A percentile compares a stretch with the other conserved stretches of the same genome.
Evolutionary conservation across 306 rosid species (phyloP).

Genomic region (Crotalaria pallida): DNA sequence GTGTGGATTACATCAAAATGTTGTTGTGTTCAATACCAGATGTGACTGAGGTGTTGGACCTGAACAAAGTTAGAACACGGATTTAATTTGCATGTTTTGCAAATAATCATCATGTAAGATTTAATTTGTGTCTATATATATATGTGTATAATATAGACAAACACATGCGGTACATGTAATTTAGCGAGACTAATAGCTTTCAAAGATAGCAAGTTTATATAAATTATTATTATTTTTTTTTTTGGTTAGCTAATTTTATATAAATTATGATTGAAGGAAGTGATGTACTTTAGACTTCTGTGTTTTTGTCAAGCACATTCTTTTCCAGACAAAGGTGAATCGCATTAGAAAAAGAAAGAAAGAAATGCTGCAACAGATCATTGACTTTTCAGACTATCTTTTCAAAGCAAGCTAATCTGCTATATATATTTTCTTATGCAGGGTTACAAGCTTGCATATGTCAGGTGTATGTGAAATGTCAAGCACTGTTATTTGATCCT

Average conservation of each 20-base stretch:
- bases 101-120: too few relatives aligned
- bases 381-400: conserved; percentile 40
- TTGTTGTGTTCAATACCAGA: too few relatives aligned
- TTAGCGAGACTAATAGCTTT: not conserved
- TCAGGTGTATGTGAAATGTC: too few relatives aligned
- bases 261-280: conserved; percentile 27
- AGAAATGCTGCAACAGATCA: conserved; percentile 44
- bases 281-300: conserved; percentile 4
- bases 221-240: too few relatives aligned
- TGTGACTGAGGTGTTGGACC: too few relatives aligned
- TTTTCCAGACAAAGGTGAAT: conserved; percentile 22
- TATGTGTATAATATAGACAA: not conserved
- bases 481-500: not conserved
- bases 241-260: not conserved
- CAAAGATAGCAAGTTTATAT: not conserved
- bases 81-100: too few relatives aligned
- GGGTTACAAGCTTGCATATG: too few relatives aligned
- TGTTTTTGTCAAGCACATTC: conserved; percentile 15
- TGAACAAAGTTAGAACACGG: too few relatives aligned
- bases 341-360: conserved; percentile 27
- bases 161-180: not conserved
- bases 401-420: not conserved
- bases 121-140: too few relatives aligned
- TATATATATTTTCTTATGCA: too few relatives aligned
- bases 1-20: too few relatives aligned